Conservation (phyloP, 1,139 yeast genomes). For the Lodderomyces elongisporus region DNA sequence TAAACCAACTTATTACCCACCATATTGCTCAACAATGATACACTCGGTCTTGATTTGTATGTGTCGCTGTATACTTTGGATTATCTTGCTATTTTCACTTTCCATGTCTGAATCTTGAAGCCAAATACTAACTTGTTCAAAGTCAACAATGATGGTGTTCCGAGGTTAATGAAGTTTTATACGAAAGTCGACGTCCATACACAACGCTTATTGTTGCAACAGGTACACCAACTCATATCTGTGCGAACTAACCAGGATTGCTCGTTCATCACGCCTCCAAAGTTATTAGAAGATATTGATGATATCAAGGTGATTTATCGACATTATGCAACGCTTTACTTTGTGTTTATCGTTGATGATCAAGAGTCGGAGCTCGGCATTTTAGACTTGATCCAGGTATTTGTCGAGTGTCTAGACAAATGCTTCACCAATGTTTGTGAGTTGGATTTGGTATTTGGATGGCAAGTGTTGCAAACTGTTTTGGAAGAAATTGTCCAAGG, state of each 20-base stretch:
- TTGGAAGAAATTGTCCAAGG: slow-evolving; percentile 93
- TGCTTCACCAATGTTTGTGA: slow-evolving; percentile 96
- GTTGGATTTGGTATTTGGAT: slow-evolving; percentile 89
- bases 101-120: no score
- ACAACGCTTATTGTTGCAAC: slow-evolving; percentile 67
- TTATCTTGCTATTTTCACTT: neutral
- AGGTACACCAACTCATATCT: slow-evolving; percentile 66
- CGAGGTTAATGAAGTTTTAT: slow-evolving; percentile 86
- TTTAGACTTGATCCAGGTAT: slow-evolving; percentile 88
- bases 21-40: no score
- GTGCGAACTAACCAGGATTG: slow-evolving; percentile 70
- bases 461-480: slow-evolving; percentile 94
- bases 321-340: slow-evolving; percentile 90
- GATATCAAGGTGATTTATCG: slow-evolving; percentile 88
- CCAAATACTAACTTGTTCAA: no score
- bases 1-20: no score
- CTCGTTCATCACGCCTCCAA: slow-evolving; percentile 77
- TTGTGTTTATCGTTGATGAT: slow-evolving; percentile 92
- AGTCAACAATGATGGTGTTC: slow-evolving; percentile 91
- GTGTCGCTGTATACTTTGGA: slow-evolving; percentile 21
- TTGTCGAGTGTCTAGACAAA: slow-evolving; percentile 88
- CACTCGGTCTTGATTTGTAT: slow-evolving; percentile 84
- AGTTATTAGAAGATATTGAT: slow-evolving; percentile 64
- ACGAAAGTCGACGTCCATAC: slow-evolving; percentile 82
- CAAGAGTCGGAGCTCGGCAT: slow-evolving; percentile 95